These are phyloP conservation scores for Amphibolis antarctica DNA, from an alignment of 106 monocot genomes.

Conservation along the genomic window DNA sequence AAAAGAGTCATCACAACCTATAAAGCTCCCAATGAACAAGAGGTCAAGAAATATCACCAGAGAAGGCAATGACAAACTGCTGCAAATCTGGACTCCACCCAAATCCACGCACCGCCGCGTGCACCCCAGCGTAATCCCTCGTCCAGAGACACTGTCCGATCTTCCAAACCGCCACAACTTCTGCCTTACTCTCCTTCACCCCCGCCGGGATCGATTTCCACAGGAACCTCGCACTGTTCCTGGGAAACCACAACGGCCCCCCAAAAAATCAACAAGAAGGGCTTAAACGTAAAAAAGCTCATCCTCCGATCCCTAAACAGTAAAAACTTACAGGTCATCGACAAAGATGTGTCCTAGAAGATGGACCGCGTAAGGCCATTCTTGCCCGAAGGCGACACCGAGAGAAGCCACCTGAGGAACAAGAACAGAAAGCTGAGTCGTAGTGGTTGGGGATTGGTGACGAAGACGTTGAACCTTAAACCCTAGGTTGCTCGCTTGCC, in stretches of 20 bases:
- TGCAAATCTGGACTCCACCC: conserved; percentile 62
- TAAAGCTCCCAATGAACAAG: not conserved
- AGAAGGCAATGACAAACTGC: conserved; percentile 45
- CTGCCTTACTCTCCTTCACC: conserved; percentile 58
- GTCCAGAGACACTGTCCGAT: conserved; percentile 94
- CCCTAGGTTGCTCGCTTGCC: conserved; percentile 16
- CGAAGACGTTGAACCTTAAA: not conserved
- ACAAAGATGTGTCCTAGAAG: conserved; percentile 73
- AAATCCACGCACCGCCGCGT: conserved; percentile 46
- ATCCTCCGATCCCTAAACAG: not conserved
- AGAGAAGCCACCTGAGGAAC: conserved; percentile 44
- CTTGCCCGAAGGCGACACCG: conserved; percentile 44
- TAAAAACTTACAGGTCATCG: conserved; percentile 60
- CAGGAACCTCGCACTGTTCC: conserved; percentile 82
- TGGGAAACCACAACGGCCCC: conserved; percentile 12
- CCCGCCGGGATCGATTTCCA: conserved; percentile 75
- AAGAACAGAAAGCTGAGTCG: not conserved
- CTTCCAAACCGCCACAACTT: conserved; percentile 68
- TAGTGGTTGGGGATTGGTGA: not conserved
- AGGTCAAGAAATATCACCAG: conserved; percentile 27
- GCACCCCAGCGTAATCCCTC: conserved; percentile 62
- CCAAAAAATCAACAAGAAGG: not conserved
- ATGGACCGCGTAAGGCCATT: conserved; percentile 89
- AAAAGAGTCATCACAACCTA: not conserved
- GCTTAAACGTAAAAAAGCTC: not conserved